Conservation (phyloP, 805 yeast species). For the Wickerhamiella kazuoi region DNA sequence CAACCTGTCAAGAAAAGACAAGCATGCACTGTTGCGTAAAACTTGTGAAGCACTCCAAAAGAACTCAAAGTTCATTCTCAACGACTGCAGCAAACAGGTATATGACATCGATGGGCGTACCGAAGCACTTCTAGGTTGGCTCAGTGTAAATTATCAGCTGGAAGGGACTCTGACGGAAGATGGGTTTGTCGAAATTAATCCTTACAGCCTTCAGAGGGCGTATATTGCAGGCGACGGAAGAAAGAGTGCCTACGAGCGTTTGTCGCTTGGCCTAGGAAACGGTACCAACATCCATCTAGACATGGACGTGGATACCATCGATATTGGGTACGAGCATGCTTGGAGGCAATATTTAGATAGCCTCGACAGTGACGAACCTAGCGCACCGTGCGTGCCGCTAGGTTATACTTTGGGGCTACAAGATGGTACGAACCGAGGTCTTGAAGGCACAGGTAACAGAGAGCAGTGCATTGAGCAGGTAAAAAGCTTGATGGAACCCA, state of each 20-base stretch:
- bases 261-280: slow-evolving; percentile 3
- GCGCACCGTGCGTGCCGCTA: slow-evolving; percentile 1
- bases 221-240: background rate
- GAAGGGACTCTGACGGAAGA: slow-evolving; percentile 11
- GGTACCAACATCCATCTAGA: slow-evolving; percentile 3
- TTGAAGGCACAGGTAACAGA: slow-evolving; percentile 35
- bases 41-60: slow-evolving; percentile 33
- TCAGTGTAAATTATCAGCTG: slow-evolving; percentile 38
- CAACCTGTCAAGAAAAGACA: slow-evolving; percentile 31
- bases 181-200: slow-evolving; percentile 17
- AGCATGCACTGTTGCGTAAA: slow-evolving; percentile 27
- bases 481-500: slow-evolving; percentile 24
- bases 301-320: slow-evolving; percentile 3
- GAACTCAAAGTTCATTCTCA: slow-evolving; percentile 35
- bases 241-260: slow-evolving; percentile 5
- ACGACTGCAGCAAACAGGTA: slow-evolving; percentile 44
- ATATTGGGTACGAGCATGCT: slow-evolving; percentile 1
- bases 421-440: slow-evolving; percentile 4
- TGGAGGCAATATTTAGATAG: slow-evolving; percentile 1
- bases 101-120: slow-evolving; percentile 44
- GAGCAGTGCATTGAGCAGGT: slow-evolving; percentile 30
- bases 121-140: slow-evolving; percentile 55
- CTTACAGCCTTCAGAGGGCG: slow-evolving; percentile 3
- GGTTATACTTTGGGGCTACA: background rate
- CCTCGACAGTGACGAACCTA: background rate